Conservation (phyloP, 140 eudicot species). For the Anethum foeniculum region DNA sequence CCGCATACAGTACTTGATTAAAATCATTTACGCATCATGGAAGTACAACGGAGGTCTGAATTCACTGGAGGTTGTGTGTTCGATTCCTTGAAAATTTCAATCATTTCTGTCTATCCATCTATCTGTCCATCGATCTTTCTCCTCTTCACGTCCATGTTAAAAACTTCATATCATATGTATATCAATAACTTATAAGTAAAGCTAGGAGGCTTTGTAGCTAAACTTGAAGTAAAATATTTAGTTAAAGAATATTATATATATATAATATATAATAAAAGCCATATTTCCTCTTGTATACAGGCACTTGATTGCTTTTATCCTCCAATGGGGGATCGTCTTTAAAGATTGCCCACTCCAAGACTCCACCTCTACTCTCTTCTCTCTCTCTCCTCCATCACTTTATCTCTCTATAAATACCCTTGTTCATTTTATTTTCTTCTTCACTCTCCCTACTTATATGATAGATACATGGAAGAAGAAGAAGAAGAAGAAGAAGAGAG, state of each 20-base stretch:
- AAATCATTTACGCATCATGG: background rate
- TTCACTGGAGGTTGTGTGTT: background rate
- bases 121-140: background rate
- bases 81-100: background rate
- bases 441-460: background rate
- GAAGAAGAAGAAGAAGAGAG: too few relatives aligned
- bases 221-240: background rate
- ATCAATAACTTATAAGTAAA: background rate
- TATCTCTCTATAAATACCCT: background rate
- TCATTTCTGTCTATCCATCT: background rate
- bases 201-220: background rate
- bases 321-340: constrained; percentile 37
- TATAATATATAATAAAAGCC: background rate
- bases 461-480: too few relatives aligned
- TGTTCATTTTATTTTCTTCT: background rate
- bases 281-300: background rate
- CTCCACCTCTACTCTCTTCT: constrained; percentile 39
- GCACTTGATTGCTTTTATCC: constrained; percentile 17
- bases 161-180: background rate
- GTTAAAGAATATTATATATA: background rate
- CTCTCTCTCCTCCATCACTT: background rate
- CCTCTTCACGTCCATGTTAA: background rate
- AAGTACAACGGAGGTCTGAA: background rate
- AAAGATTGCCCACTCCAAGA: constrained; percentile 75
- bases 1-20: too few relatives aligned